A percentile compares a stretch with the other conserved stretches of the same genome.
Evolutionary conservation across 2,329 filamentous ascomycete genomes (phyloP).

Genomic region (Ceratocystis destructans): DNA sequence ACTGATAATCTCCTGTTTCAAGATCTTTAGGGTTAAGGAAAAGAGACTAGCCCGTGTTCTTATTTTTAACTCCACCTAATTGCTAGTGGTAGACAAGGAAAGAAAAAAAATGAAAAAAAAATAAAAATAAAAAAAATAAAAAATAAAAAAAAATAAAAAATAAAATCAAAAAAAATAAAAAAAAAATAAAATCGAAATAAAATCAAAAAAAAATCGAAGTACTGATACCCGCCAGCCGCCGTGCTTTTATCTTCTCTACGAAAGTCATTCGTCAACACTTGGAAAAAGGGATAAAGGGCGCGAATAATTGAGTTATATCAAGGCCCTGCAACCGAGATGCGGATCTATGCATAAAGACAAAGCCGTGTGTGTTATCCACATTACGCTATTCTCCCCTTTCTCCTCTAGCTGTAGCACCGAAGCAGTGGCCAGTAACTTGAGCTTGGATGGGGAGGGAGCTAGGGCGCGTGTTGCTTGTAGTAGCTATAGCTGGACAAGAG

Average conservation of each 20-base stretch:
- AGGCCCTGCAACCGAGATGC: background rate
- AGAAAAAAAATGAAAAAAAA: no score
- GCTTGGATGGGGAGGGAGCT: background rate
- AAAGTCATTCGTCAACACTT: background rate
- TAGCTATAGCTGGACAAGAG: no score
- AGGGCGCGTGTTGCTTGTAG: no score
- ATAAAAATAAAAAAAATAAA: no score
- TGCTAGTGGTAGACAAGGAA: no score
- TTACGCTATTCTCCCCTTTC: background rate
- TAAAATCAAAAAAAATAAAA: no score
- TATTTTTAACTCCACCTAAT: no score
- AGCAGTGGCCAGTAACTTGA: background rate
- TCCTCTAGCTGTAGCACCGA: background rate
- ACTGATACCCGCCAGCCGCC: background rate
- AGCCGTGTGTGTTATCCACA: background rate
- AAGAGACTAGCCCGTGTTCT: no score
- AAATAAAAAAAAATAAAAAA: no score
- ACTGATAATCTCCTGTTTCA: no score
- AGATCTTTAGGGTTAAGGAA: no score
- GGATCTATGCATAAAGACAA: conserved; percentile 3
- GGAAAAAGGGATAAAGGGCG: background rate
- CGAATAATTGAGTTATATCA: background rate
- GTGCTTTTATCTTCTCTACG: background rate
- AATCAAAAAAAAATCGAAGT: background rate
- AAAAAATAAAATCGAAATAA: no score